Percentiles rank a stretch among this genome's conserved stretches.
Evolutionary conservation across 2,329 filamentous ascomycete species (phyloP).

Genomic region (Sporothrix inflata): DNA sequence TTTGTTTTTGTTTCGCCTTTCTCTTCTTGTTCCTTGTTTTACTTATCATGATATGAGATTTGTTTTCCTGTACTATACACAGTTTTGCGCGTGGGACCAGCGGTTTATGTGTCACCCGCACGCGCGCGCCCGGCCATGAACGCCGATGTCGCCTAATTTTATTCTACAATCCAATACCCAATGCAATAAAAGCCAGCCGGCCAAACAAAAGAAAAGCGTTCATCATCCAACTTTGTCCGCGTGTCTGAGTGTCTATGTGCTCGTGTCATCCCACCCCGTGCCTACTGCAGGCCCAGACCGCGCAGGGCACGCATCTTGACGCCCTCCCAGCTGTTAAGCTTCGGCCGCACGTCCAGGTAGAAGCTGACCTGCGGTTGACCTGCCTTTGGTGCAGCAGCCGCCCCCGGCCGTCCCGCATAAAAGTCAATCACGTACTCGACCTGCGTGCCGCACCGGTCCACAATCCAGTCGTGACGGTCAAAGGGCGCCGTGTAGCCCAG

Average conservation of each 20-base stretch:
- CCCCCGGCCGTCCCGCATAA: conserved; percentile 70
- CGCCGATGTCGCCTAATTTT: conserved; percentile 2
- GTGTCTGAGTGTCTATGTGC: too few relatives aligned
- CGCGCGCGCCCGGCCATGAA: not conserved
- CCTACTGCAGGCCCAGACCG: conserved; percentile 53
- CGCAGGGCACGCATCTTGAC: conserved; percentile 66
- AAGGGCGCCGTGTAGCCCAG: conserved; percentile 92
- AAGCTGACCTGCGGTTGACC: conserved; percentile 54
- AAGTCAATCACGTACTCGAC: conserved; percentile 99
- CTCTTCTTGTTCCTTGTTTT: not conserved
- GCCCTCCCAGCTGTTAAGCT: conserved; percentile 69
- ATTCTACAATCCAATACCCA: conserved; percentile 21
- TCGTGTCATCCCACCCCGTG: too few relatives aligned
- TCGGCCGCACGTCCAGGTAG: conserved; percentile 69
- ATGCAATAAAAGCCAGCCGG: conserved; percentile 13
- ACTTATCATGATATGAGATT: conserved; percentile 20
- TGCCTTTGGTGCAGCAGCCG: conserved; percentile 41
- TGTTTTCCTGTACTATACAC: conserved; percentile 5
- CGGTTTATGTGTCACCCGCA: not conserved
- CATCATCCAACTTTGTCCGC: not conserved
- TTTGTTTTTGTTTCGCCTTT: not conserved
- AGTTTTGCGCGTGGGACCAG: not conserved
- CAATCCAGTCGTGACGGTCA: conserved; percentile 95
- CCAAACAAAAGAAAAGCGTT: not conserved
- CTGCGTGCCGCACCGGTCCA: conserved; percentile 83